phyloP scores from a whole-genome alignment of 768 basidiomycete genomes.

The Kwoniella sp. region DNA sequence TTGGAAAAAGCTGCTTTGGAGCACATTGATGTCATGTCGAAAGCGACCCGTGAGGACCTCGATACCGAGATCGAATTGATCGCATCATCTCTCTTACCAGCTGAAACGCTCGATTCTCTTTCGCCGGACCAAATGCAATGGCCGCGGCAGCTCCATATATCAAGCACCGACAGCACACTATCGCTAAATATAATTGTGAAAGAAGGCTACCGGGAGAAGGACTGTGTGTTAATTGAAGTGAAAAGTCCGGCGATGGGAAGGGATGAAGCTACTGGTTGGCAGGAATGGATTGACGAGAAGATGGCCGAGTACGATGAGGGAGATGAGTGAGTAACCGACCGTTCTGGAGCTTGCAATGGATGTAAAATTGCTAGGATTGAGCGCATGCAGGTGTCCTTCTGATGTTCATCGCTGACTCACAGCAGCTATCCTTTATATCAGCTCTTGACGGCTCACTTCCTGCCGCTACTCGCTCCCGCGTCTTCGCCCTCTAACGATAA shows the following conservation, averaged over 20 bases:
- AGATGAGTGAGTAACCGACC: slow-evolving; percentile 51
- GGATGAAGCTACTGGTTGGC: slow-evolving; percentile 50
- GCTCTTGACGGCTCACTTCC: slow-evolving; percentile 63
- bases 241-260: slow-evolving; percentile 42
- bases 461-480: slow-evolving; percentile 60
- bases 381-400: too few species aligned
- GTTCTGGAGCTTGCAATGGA: slow-evolving; percentile 56
- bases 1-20: too few species aligned
- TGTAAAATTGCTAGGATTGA: too few species aligned
- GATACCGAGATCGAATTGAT: slow-evolving; percentile 65
- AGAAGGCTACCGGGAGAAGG: slow-evolving; percentile 45
- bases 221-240: slow-evolving; percentile 32
- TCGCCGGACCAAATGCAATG: slow-evolving; percentile 9
- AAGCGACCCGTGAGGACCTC: slow-evolving; percentile 22
- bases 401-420: too few species aligned
- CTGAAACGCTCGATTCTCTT: slow-evolving; percentile 58
- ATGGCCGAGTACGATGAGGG: slow-evolving; percentile 43
- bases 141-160: slow-evolving; percentile 29
- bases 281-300: slow-evolving; percentile 35
- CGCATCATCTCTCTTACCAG: slow-evolving; percentile 66
- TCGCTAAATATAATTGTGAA: slow-evolving; percentile 30
- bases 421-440: slow-evolving; percentile 67
- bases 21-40: too few species aligned
- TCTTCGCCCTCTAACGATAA: slow-evolving; percentile 1
- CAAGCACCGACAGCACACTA: slow-evolving; percentile 44